Base-by-base conservation (phyloP, 306 rosid species). In the Ormosia emarginata region DNA sequence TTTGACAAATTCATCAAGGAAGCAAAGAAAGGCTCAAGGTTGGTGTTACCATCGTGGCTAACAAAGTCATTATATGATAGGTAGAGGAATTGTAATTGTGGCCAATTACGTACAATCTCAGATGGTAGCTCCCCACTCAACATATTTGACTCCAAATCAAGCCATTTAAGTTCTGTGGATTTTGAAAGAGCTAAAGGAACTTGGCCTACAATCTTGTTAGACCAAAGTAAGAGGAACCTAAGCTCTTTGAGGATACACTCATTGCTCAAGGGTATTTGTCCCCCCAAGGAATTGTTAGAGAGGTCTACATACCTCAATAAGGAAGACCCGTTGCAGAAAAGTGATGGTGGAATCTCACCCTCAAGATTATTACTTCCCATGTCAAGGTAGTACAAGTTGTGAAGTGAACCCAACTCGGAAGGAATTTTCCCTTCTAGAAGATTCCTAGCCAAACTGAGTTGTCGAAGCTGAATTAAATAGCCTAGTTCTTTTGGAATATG, bases 161-260 rank as follows among this genome's bases (percentile, higher is more conserved):
- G 78, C 97, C 97, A 92, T 80, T 83, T 78, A 18, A 92, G 88
- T 17, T 81, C 59, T 18, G 96, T 87, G 33, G 92, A 93, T 75
- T 92, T 90, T 10, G 96, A 80, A 75, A 95, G 95, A 30, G 96
- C 86, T 8, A 47, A 71, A 61, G 98, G 97, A 62, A 95, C 73
- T n/a, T 56, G 84, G 3, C 97, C 99, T 33, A 76, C 89, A 53
- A 95, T 82, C 3, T 79, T 80, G 65, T 95, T 95, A 63, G 98
- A 92, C 99, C 99, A 93, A 63, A 95, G 94, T 24, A 95, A 85
- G 34, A 95, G 84, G 81, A 81, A 93, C 82, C 71, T 84, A 86
- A 95, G 87, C 3, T 90, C 82, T 55, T 73, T 84, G 57, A 89
- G 89, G 74, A 84, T 57, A 52, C 95, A 95, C 56, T 85, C 86